Conservation (phyloP, 164 flowering plant genomes). For the Berberis thunbergii region DNA sequence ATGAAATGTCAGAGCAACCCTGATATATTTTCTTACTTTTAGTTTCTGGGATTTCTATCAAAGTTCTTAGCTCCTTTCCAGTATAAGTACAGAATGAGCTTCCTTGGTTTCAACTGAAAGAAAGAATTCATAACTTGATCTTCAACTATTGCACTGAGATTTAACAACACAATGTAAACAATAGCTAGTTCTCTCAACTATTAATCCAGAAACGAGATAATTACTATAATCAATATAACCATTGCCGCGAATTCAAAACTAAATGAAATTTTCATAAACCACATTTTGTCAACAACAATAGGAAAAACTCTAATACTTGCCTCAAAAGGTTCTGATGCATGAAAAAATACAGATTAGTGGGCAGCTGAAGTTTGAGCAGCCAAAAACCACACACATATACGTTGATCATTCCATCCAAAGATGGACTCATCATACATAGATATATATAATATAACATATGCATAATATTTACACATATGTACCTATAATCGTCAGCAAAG, state of each 20-base stretch:
- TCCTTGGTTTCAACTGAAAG: too few species aligned
- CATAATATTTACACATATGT: slow-evolving; percentile 10
- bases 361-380: slow-evolving; percentile 6
- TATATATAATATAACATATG: slow-evolving; percentile 10
- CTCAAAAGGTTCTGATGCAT: not conserved
- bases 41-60: too few species aligned
- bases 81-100: too few species aligned
- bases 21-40: too few species aligned
- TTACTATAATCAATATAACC: too few species aligned
- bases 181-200: not conserved
- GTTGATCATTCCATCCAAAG: slow-evolving; percentile 3
- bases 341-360: not conserved
- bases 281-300: not conserved
- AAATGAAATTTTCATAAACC: not conserved
- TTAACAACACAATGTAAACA: too few species aligned
- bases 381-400: not conserved
- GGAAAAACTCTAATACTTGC: not conserved
- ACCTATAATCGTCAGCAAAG: not conserved
- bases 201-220: too few species aligned
- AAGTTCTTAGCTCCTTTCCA: too few species aligned
- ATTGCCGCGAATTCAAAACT: not conserved
- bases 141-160: too few species aligned
- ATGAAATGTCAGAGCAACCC: too few species aligned
- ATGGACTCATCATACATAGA: slow-evolving; percentile 7
- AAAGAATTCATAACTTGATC: too few species aligned